phyloP scores from a whole-genome alignment of 371 early-diverging fungal genomes.

The Mortierella sp. region DNA sequence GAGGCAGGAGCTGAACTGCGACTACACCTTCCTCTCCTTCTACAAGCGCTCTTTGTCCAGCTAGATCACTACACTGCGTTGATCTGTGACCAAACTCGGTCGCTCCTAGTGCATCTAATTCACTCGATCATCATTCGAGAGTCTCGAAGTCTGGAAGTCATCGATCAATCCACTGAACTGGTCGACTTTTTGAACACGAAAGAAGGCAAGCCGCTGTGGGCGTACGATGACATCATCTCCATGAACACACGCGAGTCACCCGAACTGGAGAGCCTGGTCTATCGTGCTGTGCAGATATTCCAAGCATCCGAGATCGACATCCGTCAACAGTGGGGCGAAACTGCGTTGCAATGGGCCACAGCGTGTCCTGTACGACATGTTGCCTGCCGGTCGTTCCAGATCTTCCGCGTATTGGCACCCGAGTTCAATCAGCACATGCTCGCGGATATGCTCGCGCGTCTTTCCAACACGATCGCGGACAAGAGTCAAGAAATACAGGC shows the following conservation, averaged over 20 bases:
- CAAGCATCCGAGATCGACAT: slow-evolving; percentile 72
- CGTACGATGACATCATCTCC: slow-evolving; percentile 79
- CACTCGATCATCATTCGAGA: slow-evolving; percentile 75
- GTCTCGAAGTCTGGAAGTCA: slow-evolving; percentile 67
- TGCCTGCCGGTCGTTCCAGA: slow-evolving; percentile 90
- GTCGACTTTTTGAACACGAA: slow-evolving; percentile 70
- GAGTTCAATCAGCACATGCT: slow-evolving; percentile 82
- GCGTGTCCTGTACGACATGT: slow-evolving; percentile 90
- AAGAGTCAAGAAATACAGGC: slow-evolving; percentile 83
- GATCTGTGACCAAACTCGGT: slow-evolving; percentile 83
- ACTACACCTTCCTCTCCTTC: slow-evolving; percentile 75
- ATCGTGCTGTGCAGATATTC: slow-evolving; percentile 66
- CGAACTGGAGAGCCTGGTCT: slow-evolving; percentile 61
- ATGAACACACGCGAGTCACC: slow-evolving; percentile 62
- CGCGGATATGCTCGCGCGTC: slow-evolving; percentile 83
- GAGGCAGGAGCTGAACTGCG: slow-evolving; percentile 78
- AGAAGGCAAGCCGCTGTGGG: slow-evolving; percentile 84
- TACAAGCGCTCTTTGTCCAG: slow-evolving; percentile 85
- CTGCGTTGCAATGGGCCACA: slow-evolving; percentile 91
- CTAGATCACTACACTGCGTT: slow-evolving; percentile 81
- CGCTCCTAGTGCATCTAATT: slow-evolving; percentile 83
- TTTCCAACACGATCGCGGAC: slow-evolving; percentile 89
- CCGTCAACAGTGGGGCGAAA: slow-evolving; percentile 87
- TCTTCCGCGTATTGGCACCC: slow-evolving; percentile 84
- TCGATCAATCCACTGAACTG: slow-evolving; percentile 67